phyloP scores from a whole-genome alignment of 192 early-diverging fungal species.

The Rhizophagus clarus region DNA sequence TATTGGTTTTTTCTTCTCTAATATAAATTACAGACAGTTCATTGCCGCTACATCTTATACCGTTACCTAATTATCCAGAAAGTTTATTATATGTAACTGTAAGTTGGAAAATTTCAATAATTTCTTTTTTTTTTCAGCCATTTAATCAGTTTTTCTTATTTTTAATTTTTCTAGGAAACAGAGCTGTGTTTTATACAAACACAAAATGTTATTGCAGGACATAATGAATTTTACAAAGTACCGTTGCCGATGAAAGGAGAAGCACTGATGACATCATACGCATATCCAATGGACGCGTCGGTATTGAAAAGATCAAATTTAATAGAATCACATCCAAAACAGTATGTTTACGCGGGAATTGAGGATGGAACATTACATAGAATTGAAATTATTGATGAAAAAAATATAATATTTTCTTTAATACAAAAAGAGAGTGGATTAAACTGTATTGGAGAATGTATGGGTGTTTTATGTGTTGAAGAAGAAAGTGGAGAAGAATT shows the following conservation, averaged over 20 bases:
- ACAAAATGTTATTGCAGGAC: neutral
- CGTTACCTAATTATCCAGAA: constrained; percentile 21
- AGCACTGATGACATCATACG: constrained; percentile 8
- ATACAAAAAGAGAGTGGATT: neutral
- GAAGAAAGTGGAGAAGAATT: neutral
- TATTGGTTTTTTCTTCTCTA: neutral
- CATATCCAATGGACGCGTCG: constrained; percentile 10
- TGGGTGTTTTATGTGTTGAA: neutral
- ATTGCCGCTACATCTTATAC: constrained; percentile 13
- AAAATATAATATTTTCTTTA: neutral
- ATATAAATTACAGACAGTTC: neutral
- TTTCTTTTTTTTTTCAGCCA: neutral
- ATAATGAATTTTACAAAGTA: constrained; percentile 5
- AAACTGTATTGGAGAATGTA: constrained; percentile 2
- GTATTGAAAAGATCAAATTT: neutral
- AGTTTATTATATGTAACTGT: constrained; percentile 12
- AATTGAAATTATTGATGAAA: neutral
- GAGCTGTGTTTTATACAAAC: constrained; percentile 4
- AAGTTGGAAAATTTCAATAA: neutral
- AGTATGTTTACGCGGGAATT: constrained; percentile 20
- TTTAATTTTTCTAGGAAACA: neutral
- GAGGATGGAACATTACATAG: constrained; percentile 8
- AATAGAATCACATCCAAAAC: neutral
- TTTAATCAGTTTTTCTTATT: neutral
- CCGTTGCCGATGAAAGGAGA: neutral